phyloP scores from a whole-genome alignment of 805 yeast species.

The Wickerhamomyces ciferrii region DNA sequence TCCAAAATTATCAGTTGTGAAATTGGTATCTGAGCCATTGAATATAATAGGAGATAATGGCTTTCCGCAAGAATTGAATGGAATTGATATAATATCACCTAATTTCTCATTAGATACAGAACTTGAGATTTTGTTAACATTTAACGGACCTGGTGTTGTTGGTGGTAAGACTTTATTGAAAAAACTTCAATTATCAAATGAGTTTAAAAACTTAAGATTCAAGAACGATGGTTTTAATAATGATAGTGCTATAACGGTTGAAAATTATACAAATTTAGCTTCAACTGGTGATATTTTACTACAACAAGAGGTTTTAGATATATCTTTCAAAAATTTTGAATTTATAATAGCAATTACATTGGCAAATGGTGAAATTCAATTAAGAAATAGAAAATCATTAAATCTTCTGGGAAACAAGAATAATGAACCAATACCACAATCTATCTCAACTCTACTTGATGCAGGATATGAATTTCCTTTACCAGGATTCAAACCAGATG shows the following conservation, averaged over 20 bases:
- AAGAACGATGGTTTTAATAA: slow-evolving; percentile 12
- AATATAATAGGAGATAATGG: slow-evolving; percentile 21
- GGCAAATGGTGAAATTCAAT: slow-evolving; percentile 39
- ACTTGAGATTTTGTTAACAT: slow-evolving; percentile 41
- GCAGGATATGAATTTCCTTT: slow-evolving; percentile 48
- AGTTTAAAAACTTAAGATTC: slow-evolving; percentile 16
- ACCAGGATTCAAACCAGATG: slow-evolving; percentile 26
- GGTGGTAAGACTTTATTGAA: slow-evolving; percentile 15
- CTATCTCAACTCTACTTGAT: slow-evolving; percentile 41
- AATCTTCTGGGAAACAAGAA: slow-evolving; percentile 4
- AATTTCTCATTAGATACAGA: slow-evolving; percentile 34
- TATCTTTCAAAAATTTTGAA: slow-evolving; percentile 33
- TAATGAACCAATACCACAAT: slow-evolving; percentile 20
- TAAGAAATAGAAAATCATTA: slow-evolving; percentile 35
- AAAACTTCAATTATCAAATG: slow-evolving; percentile 18
- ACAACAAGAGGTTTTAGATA: slow-evolving; percentile 22
- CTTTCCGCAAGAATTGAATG: slow-evolving; percentile 22
- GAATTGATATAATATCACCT: slow-evolving; percentile 42
- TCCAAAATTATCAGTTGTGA: slow-evolving; percentile 35
- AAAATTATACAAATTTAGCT: slow-evolving; percentile 3
- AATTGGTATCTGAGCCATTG: slow-evolving; percentile 23
- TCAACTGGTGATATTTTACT: slow-evolving; percentile 16
- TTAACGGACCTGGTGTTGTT: slow-evolving; percentile 20
- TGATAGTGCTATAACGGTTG: slow-evolving; percentile 12
- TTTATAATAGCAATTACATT: slow-evolving; percentile 32